A percentile compares a stretch with the other conserved stretches of the same genome.
Evolutionary conservation across 2,329 filamentous ascomycete species (phyloP).

Genomic region (Penicillium concentricum): DNA sequence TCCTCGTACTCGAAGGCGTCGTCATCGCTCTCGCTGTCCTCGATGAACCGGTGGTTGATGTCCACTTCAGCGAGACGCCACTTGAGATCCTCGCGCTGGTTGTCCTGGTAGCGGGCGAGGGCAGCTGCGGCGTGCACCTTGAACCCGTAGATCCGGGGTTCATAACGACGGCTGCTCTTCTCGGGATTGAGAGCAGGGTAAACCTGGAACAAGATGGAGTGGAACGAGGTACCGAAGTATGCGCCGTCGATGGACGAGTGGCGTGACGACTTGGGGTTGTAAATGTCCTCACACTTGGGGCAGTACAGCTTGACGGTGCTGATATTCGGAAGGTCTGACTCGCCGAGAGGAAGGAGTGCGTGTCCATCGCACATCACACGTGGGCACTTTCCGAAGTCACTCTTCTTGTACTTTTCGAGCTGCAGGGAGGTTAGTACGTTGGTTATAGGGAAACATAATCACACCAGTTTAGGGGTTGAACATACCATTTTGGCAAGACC

Average conservation of each 20-base stretch:
- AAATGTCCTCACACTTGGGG: slow-evolving; percentile 93
- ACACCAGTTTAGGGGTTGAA: neutral
- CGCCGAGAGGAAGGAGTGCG: slow-evolving; percentile 89
- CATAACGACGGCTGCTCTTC: slow-evolving; percentile 82
- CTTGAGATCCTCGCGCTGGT: slow-evolving; percentile 77
- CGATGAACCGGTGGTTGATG: slow-evolving; percentile 75
- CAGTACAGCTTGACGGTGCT: slow-evolving; percentile 98
- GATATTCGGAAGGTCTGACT: slow-evolving; percentile 81
- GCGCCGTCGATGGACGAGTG: slow-evolving; percentile 95
- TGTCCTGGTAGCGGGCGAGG: slow-evolving; percentile 86
- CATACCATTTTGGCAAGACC: slow-evolving; percentile 93
- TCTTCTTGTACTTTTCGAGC: slow-evolving; percentile 99
- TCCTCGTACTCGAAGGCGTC: slow-evolving; percentile 47
- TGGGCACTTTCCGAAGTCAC: slow-evolving; percentile 96
- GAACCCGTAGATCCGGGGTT: slow-evolving; percentile 91
- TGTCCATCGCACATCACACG: slow-evolving; percentile 93
- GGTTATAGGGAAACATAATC: neutral
- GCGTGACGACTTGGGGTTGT: slow-evolving; percentile 96
- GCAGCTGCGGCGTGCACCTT: slow-evolving; percentile 88
- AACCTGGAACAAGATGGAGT: slow-evolving; percentile 98
- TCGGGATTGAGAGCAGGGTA: slow-evolving; percentile 85
- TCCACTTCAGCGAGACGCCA: slow-evolving; percentile 65
- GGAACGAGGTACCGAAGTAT: slow-evolving; percentile 97
- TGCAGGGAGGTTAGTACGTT: slow-evolving; percentile 40
- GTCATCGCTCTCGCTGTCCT: slow-evolving; percentile 64